Evolutionary conservation across 805 yeast species (phyloP).

Genomic region (Kodamaea leandrae): DNA sequence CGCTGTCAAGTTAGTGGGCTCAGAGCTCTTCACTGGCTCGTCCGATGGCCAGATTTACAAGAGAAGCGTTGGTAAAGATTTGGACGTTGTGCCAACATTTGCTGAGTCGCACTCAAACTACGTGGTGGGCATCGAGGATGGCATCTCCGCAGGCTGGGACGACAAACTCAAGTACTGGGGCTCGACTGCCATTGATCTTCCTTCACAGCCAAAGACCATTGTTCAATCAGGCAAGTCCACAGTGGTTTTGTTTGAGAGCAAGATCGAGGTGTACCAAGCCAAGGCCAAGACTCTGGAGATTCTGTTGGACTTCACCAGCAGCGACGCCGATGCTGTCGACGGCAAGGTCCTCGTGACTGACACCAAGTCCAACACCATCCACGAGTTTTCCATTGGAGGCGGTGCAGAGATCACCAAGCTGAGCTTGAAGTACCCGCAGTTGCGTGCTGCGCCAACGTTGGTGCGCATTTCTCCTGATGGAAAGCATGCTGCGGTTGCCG

Average conservation of each 20-base stretch:
- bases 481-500: constrained; percentile 76
- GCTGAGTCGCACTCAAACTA: constrained; percentile 56
- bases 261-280: constrained; percentile 23
- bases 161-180: constrained; percentile 54
- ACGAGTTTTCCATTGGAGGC: constrained; percentile 20
- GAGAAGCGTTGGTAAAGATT: constrained; percentile 44
- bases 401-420: constrained; percentile 34
- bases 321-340: constrained; percentile 8
- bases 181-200: constrained; percentile 19
- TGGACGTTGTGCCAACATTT: constrained; percentile 32
- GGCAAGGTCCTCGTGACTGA: constrained; percentile 30
- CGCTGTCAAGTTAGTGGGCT: constrained; percentile 39
- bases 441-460: constrained; percentile 61
- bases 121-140: constrained; percentile 38
- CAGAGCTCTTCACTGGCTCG: constrained; percentile 59
- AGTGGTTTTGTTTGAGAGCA: constrained; percentile 31
- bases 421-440: constrained; percentile 46
- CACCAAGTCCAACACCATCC: constrained; percentile 27
- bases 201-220: constrained; percentile 38
- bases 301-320: constrained; percentile 19
- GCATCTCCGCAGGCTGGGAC: constrained; percentile 82
- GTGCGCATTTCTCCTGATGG: constrained; percentile 72
- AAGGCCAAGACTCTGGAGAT: constrained; percentile 16
- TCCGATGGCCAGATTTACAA: constrained; percentile 72
- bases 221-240: constrained; percentile 26